Evolutionary conservation across 2,329 filamentous ascomycete species (phyloP), one percentile per base, ranked within the genome.

Genomic region (Ophiostoma piceae): DNA sequence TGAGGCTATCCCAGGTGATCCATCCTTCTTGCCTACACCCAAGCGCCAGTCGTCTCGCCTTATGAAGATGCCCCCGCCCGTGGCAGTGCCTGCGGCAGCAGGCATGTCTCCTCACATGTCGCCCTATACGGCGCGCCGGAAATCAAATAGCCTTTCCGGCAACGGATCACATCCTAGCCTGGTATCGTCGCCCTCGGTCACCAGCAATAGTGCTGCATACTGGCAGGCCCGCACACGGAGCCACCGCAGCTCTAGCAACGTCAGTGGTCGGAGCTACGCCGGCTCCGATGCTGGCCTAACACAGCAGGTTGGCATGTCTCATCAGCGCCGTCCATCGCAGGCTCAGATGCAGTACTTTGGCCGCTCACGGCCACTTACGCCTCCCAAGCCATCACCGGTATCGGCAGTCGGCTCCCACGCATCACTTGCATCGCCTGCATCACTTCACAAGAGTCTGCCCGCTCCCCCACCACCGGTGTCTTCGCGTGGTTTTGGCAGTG

Each of bases 1-100:
- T 72, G 85, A 88, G 74, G 77, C 82, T 1, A 76, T 89, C 2
- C 86, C 87, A 5, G 87, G 87, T 43, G 87, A 85, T 71, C 83
- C 84, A 65, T 85, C 87, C 3, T 90, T 87, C 73, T 76, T 89
- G 39, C 77, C 83, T 8, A 79, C 80, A 12, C 79, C 84, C 0
- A 87, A 83, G 76, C 82, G 85, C 12, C 83, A 84, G 16, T 79
- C 82, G 2, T 65, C 60, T 43, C 64, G 85, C 22, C 77, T 88
- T 3, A 82, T 83, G 54, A 88, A 88, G 74, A 73, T 78, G 35
- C 80, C 80, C 2, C 81, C 80, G 1, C 74, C 76, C 54, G 22
- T 66, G 6, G 79, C 74, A 29, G 54, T n/a, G 22, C 32, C 69
- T 19, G 66, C 69, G 16, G 47, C 68, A 47, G 22, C 51, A 57